phyloP scores from a whole-genome alignment of 345 rosid species.

The Alliaria petiolata region DNA sequence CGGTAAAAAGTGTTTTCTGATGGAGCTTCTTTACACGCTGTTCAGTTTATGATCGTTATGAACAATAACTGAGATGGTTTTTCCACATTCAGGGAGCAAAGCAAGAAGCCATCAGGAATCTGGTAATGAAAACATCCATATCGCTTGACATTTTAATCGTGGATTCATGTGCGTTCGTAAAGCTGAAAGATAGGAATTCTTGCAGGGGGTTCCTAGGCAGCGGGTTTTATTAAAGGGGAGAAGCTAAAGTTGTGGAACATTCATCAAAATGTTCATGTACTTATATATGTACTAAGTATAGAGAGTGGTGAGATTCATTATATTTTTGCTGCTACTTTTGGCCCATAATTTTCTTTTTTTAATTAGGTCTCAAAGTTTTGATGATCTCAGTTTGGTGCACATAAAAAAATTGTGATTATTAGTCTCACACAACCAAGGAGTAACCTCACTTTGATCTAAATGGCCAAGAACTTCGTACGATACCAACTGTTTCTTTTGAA shows the following conservation, averaged over 20 bases:
- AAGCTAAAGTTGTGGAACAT: neutral
- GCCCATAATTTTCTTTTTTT: too few relatives aligned
- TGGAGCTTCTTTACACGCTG: neutral
- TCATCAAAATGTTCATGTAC: neutral
- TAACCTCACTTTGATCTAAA: neutral
- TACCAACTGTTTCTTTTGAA: too few relatives aligned
- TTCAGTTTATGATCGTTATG: neutral
- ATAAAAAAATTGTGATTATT: neutral
- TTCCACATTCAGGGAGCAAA: conserved; percentile 41
- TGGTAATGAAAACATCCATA: conserved; percentile 43
- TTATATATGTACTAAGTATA: neutral
- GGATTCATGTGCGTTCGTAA: neutral
- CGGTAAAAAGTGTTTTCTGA: conserved; percentile 35
- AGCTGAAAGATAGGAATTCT: neutral
- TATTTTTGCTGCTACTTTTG: neutral
- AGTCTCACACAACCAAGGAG: neutral
- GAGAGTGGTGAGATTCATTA: neutral
- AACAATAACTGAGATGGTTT: neutral
- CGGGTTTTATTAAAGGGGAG: conserved; percentile 38
- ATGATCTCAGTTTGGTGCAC: neutral
- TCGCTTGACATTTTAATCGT: neutral
- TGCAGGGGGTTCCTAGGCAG: conserved; percentile 63
- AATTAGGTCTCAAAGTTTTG: neutral
- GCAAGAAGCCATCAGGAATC: conserved; percentile 57
- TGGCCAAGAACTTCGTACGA: neutral